phyloP scores from a whole-genome alignment of 2,329 filamentous ascomycete species.

The Tolypocladium cylindrosporum region DNA sequence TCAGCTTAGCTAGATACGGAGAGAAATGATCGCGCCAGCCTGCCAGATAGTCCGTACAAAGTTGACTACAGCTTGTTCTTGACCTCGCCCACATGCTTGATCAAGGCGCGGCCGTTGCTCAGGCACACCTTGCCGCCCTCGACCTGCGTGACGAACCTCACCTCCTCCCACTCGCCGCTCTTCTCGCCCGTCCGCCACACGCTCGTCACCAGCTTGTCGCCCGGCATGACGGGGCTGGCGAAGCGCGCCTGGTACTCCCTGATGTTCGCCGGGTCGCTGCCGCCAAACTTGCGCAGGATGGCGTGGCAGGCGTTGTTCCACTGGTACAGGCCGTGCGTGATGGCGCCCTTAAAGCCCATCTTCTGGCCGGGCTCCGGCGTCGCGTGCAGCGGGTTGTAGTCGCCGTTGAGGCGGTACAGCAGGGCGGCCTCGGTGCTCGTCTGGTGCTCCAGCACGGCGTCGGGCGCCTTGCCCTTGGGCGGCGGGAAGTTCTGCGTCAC shows the following conservation, averaged over 20 bases:
- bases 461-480: constrained; percentile 63
- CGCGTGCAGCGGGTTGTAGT: constrained; percentile 90
- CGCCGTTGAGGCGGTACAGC: constrained; percentile 78
- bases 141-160: constrained; percentile 70
- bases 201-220: constrained; percentile 70
- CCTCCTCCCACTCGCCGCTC: constrained; percentile 64
- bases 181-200: constrained; percentile 68
- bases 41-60: too few species aligned
- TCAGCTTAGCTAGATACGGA: not conserved
- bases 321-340: constrained; percentile 81
- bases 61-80: constrained; percentile 52
- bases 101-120: constrained; percentile 74
- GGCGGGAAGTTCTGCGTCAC: constrained; percentile 70
- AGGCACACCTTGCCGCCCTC: constrained; percentile 75
- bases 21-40: not conserved
- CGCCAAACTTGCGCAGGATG: constrained; percentile 63
- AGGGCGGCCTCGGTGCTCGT: constrained; percentile 63
- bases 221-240: constrained; percentile 73
- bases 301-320: constrained; percentile 74
- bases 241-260: constrained; percentile 86
- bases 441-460: constrained; percentile 60
- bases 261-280: constrained; percentile 68
- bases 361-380: constrained; percentile 74
- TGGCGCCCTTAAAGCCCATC: constrained; percentile 85
- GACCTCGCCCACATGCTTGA: constrained; percentile 49